Evolutionary conservation across 495 filamentous ascomycete species (phyloP).

Genomic region (Cladorrhinum samala): DNA sequence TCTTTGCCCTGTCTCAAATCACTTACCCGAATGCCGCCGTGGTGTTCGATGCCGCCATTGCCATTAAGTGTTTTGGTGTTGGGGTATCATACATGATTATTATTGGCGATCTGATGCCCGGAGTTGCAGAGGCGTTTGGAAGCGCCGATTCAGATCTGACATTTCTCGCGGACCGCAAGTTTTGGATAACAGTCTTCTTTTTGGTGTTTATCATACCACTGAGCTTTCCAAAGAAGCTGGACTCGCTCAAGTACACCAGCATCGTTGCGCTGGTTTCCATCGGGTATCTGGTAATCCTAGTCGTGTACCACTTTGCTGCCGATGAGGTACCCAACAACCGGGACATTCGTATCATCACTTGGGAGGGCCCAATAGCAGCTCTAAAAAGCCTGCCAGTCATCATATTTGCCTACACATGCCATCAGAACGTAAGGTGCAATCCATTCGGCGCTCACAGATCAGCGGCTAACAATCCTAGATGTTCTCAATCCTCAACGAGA

Average conservation of each 20-base stretch:
- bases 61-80: slow-evolving; percentile 97
- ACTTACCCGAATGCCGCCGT: slow-evolving; percentile 96
- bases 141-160: slow-evolving; percentile 49
- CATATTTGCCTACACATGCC: slow-evolving; percentile 97
- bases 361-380: slow-evolving; percentile 70
- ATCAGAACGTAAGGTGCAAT: slow-evolving; percentile 72
- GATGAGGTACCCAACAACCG: slow-evolving; percentile 71
- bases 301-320: slow-evolving; percentile 82
- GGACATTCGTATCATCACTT: slow-evolving; percentile 63
- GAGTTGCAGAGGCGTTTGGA: slow-evolving; percentile 69
- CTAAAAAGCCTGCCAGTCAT: slow-evolving; percentile 88
- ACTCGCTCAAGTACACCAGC: slow-evolving; percentile 96
- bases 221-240: slow-evolving; percentile 81
- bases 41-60: slow-evolving; percentile 91
- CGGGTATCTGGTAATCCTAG: slow-evolving; percentile 84
- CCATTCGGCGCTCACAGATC: not conserved
- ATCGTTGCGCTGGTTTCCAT: slow-evolving; percentile 88
- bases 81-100: slow-evolving; percentile 97
- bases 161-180: slow-evolving; percentile 81
- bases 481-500: slow-evolving; percentile 98
- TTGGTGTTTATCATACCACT: slow-evolving; percentile 93
- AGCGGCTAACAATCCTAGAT: slow-evolving; percentile 52
- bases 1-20: slow-evolving; percentile 90
- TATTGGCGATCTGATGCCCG: slow-evolving; percentile 97
- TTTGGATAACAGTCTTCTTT: slow-evolving; percentile 97